phyloP scores from a whole-genome alignment of 768 basidiomycete species.

The Mycena capillaripes region DNA sequence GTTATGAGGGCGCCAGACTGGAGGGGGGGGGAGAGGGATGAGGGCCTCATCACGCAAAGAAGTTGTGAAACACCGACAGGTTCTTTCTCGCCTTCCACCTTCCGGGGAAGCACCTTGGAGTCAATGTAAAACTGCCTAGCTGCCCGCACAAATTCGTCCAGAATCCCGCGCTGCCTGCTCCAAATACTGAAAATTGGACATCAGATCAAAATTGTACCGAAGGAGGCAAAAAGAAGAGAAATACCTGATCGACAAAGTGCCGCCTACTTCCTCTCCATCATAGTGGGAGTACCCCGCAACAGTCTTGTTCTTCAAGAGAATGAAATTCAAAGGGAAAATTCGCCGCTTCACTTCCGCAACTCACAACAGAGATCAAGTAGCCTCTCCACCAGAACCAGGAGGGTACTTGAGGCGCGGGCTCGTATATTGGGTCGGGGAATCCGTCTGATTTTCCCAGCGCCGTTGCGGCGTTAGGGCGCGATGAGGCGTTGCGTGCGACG shows the following conservation, averaged over 20 bases:
- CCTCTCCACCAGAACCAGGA: constrained; percentile 29
- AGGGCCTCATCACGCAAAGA: neutral
- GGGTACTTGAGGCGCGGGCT: constrained; percentile 6
- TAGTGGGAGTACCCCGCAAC: constrained; percentile 29
- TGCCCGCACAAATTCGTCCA: constrained; percentile 27
- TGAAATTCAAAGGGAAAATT: neutral
- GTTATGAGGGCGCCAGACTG: constrained; percentile 30
- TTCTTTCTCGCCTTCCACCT: constrained; percentile 26
- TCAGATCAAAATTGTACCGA: neutral
- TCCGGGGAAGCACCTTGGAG: constrained; percentile 25
- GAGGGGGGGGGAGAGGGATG: neutral
- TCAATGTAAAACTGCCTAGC: constrained; percentile 29
- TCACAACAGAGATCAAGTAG: constrained; percentile 31
- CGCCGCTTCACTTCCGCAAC: neutral
- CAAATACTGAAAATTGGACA: constrained; percentile 20
- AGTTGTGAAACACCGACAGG: constrained; percentile 1
- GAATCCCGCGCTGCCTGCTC: constrained; percentile 26
- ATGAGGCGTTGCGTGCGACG: constrained; percentile 23
- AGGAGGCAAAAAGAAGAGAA: too few relatives aligned
- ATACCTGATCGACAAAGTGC: constrained; percentile 22
- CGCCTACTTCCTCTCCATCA: constrained; percentile 32
- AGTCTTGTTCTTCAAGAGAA: constrained; percentile 15
- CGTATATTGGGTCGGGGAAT: constrained; percentile 27
- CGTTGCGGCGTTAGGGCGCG: constrained; percentile 7
- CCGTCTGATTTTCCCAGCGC: constrained; percentile 25